Conservation (phyloP, 176 grass and related monocot genomes). For the Rhipidocladum racemiflorum region DNA sequence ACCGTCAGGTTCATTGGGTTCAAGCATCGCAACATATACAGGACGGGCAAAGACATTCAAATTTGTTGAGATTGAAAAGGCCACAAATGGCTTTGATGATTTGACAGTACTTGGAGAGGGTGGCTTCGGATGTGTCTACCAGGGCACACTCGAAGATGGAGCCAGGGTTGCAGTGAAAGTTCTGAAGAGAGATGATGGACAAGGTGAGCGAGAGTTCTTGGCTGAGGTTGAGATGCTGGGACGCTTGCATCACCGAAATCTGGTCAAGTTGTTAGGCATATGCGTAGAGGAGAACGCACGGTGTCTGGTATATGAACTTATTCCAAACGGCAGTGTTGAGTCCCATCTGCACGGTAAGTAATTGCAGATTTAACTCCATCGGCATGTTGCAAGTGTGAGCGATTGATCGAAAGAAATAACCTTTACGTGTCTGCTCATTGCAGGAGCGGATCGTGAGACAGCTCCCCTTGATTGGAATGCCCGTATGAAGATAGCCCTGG, state of each 20-base stretch:
- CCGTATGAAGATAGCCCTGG: conserved; percentile 90
- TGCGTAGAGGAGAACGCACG: conserved; percentile 77
- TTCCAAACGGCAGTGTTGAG: conserved; percentile 95
- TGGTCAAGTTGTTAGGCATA: conserved; percentile 94
- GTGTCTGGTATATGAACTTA: conserved; percentile 93
- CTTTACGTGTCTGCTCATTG: background rate
- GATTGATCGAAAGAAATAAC: conserved; percentile 25
- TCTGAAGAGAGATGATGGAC: conserved; percentile 78
- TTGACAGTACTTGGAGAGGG: conserved; percentile 86
- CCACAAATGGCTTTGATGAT: conserved; percentile 78
- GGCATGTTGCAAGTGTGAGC: background rate
- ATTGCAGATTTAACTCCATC: conserved; percentile 21
- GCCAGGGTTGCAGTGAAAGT: conserved; percentile 83
- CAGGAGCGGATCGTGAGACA: conserved; percentile 63
- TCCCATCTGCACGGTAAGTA: conserved; percentile 95
- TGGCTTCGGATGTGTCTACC: conserved; percentile 91
- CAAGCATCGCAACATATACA: conserved; percentile 69
- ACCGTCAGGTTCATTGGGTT: conserved; percentile 64
- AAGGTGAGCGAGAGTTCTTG: conserved; percentile 89
- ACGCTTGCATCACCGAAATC: conserved; percentile 92
- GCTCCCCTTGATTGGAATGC: conserved; percentile 83
- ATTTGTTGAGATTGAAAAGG: conserved; percentile 67
- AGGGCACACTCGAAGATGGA: conserved; percentile 75
- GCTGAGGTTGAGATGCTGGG: conserved; percentile 96
- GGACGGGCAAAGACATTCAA: conserved; percentile 72